Evolutionary conservation across 441 rosid species (phyloP).

Genomic region (Bocquillonia castaneifolia): DNA sequence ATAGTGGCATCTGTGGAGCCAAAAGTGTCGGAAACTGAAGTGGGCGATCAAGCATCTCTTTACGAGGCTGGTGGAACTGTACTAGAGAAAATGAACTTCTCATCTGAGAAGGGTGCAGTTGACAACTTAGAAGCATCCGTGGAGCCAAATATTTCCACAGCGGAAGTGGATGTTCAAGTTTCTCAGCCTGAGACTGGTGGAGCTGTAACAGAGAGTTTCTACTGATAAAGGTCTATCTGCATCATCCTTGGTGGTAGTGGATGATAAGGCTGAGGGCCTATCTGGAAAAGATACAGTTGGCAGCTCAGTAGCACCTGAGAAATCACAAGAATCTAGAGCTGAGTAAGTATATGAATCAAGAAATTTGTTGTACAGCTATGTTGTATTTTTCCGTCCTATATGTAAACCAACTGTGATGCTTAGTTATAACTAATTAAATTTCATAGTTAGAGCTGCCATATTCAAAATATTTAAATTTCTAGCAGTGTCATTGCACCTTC

Average conservation of each 20-base stretch:
- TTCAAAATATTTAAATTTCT: not conserved
- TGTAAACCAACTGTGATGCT: constrained; percentile 3
- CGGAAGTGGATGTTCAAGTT: constrained; percentile 2
- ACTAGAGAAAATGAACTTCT: no score
- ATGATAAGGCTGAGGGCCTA: constrained; percentile 7
- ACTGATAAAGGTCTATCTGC: not conserved
- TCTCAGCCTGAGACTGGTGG: constrained; percentile 11
- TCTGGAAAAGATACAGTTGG: constrained; percentile 14
- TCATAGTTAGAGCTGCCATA: not conserved
- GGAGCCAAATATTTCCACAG: constrained; percentile 2
- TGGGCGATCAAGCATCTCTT: no score
- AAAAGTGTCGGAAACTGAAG: no score
- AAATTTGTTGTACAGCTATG: constrained; percentile 10
- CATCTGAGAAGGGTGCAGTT: constrained; percentile 3
- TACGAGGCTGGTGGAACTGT: no score
- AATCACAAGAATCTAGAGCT: constrained; percentile 19
- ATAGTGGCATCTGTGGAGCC: no score
- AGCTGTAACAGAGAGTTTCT: not conserved
- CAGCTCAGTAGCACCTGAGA: constrained; percentile 10
- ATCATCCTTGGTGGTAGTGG: constrained; percentile 1
- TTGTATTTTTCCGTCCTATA: not conserved
- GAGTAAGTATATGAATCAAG: constrained; percentile 6
- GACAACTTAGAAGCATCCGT: not conserved
- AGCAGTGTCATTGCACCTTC: not conserved
- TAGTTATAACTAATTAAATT: not conserved